A percentile compares a stretch with the other conserved stretches of the same genome.
phyloP scores from a whole-genome alignment of 2,329 filamentous ascomycete genomes.

The Microsporum ferrugineum region DNA sequence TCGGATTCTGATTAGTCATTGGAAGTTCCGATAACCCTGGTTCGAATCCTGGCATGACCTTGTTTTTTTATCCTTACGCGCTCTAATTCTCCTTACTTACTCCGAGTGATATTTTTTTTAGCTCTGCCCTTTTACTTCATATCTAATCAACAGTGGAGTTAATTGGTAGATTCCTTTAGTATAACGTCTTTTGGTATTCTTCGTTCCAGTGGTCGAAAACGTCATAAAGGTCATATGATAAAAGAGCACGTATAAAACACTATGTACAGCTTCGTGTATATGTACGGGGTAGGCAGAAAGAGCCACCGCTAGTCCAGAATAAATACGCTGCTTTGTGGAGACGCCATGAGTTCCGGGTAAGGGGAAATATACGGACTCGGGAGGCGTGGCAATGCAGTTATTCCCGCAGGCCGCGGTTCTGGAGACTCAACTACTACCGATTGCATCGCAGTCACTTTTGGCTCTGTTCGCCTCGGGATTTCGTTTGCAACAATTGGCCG shows the following conservation, averaged over 20 bases:
- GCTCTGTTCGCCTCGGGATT: not conserved
- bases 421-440: not conserved
- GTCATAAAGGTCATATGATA: too few species aligned
- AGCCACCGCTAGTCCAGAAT: not conserved
- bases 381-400: not conserved
- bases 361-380: not conserved
- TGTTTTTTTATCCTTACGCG: not conserved
- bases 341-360: not conserved
- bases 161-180: too few species aligned
- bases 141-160: too few species aligned
- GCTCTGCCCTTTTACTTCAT: too few species aligned
- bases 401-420: not conserved
- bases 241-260: too few species aligned
- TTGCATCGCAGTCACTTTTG: not conserved
- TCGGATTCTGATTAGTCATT: conserved; percentile 3
- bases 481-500: not conserved
- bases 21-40: conserved; percentile 4
- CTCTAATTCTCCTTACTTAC: not conserved
- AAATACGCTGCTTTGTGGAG: conserved; percentile 2
- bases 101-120: not conserved
- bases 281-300: not conserved
- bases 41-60: conserved; percentile 4
- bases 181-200: too few species aligned
- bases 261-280: not conserved
- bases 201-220: too few species aligned